These are phyloP conservation scores for Rubia peregrina DNA, from an alignment of 305 asterid species.

Conservation along the genomic window DNA sequence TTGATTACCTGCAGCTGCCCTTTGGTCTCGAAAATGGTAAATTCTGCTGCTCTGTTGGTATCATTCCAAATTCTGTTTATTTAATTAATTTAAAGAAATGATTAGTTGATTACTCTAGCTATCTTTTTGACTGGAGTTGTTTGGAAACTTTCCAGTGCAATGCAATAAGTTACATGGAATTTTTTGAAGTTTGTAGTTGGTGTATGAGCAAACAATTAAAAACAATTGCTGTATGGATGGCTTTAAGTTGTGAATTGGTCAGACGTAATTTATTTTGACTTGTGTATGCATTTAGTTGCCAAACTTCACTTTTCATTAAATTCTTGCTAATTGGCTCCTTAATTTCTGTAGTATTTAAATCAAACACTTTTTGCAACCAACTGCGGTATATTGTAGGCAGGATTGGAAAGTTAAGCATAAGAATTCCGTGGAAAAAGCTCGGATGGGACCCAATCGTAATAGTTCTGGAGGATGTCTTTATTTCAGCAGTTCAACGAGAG, in stretches of 20 bases:
- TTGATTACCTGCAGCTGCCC: conserved; percentile 83
- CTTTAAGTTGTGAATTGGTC: neutral
- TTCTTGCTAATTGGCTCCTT: neutral
- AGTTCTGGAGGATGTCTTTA: conserved; percentile 70
- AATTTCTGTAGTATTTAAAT: neutral
- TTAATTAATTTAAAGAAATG: neutral
- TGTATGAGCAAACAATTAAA: neutral
- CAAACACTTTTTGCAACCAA: neutral
- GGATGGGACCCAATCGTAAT: conserved; percentile 95
- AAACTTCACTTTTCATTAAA: neutral
- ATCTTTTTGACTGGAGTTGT: neutral
- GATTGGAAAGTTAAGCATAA: conserved; percentile 88
- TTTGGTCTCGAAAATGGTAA: conserved; percentile 76
- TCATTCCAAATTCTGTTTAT: neutral
- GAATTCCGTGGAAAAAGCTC: conserved; percentile 97
- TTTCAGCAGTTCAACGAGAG: conserved; percentile 70
- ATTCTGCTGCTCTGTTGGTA: neutral
- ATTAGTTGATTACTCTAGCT: neutral
- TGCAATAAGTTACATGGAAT: neutral
- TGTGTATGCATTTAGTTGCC: neutral
- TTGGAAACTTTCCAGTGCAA: neutral
- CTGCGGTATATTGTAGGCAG: conserved; percentile 43
- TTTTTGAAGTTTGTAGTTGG: neutral
- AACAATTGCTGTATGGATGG: neutral
- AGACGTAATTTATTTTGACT: neutral